Percentiles rank a stretch among this genome's conserved stretches.
Conservation (phyloP, 2,329 filamentous ascomycete genomes). For the Xylaria multiplex region DNA sequence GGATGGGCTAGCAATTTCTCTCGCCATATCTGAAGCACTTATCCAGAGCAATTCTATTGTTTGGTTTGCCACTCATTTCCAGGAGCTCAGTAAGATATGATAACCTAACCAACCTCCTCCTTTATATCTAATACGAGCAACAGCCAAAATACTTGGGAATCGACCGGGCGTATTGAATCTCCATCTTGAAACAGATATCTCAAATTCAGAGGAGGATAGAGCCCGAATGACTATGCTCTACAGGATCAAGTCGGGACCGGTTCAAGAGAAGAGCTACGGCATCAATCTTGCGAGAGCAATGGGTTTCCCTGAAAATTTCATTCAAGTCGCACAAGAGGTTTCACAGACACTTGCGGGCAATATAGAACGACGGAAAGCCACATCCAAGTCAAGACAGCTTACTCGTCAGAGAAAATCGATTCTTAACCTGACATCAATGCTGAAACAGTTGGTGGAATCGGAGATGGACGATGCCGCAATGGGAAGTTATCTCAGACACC, state of each 20-base stretch:
- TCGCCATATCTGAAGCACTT: conserved; percentile 89
- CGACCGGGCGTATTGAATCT: conserved; percentile 83
- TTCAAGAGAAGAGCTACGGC: conserved; percentile 81
- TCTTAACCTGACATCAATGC: conserved; percentile 75
- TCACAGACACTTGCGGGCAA: conserved; percentile 69
- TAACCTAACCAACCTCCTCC: not conserved
- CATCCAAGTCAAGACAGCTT: conserved; percentile 66
- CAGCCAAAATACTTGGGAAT: conserved; percentile 76
- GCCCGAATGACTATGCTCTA: conserved; percentile 87
- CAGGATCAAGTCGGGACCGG: conserved; percentile 77
- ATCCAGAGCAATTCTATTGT: conserved; percentile 81
- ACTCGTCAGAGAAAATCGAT: conserved; percentile 77
- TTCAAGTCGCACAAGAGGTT: conserved; percentile 74
- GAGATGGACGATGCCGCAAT: conserved; percentile 72
- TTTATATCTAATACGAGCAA: conserved; percentile 26
- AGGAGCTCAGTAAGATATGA: conserved; percentile 68
- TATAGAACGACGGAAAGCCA: conserved; percentile 66
- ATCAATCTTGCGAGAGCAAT: conserved; percentile 81
- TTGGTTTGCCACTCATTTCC: conserved; percentile 95
- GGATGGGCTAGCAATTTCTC: conserved; percentile 88
- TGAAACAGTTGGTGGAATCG: conserved; percentile 74
- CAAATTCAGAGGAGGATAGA: conserved; percentile 57
- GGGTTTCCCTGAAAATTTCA: conserved; percentile 73
- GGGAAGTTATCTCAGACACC: conserved; percentile 68
- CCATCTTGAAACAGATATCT: conserved; percentile 78